phyloP scores from a whole-genome alignment of 2,329 filamentous ascomycete species.

The Fusarium subglutinans region DNA sequence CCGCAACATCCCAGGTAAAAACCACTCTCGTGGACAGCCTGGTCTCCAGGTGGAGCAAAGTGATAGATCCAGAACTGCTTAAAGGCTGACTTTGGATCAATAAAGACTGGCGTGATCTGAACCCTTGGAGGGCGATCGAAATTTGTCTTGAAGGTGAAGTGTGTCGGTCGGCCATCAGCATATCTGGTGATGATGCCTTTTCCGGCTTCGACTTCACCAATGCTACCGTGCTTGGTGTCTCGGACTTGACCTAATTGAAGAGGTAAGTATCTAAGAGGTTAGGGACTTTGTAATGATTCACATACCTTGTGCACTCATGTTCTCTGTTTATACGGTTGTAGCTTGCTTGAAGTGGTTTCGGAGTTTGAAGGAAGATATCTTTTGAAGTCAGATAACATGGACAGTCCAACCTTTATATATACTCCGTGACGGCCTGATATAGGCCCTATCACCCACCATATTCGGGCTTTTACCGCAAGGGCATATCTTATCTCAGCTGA shows the following conservation, averaged over 20 bases:
- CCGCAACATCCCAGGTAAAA: not conserved
- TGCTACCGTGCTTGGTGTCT: not conserved
- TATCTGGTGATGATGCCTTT: not conserved
- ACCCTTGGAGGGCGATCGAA: not conserved
- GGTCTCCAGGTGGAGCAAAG: not conserved
- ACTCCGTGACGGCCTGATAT: rapidly evolving
- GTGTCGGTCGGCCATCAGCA: not conserved
- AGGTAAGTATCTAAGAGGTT: not conserved
- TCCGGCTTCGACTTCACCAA: not conserved
- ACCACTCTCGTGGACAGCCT: not conserved
- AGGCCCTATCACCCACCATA: rapidly evolving
- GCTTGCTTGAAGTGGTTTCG: not conserved
- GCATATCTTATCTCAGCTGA: not conserved
- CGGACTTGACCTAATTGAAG: not conserved
- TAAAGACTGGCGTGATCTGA: not conserved
- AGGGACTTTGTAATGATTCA: rapidly evolving
- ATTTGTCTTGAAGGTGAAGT: not conserved
- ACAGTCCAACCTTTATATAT: not conserved
- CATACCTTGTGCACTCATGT: not conserved
- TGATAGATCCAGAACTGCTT: not conserved
- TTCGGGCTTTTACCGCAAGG: rapidly evolving
- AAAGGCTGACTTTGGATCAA: not conserved
- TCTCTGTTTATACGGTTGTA: rapidly evolving
- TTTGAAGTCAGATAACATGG: rapidly evolving
- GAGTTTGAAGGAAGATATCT: not conserved